Evolutionary conservation across 2,329 filamentous ascomycete species (phyloP).

Genomic region (Paecilomyces sp.): DNA sequence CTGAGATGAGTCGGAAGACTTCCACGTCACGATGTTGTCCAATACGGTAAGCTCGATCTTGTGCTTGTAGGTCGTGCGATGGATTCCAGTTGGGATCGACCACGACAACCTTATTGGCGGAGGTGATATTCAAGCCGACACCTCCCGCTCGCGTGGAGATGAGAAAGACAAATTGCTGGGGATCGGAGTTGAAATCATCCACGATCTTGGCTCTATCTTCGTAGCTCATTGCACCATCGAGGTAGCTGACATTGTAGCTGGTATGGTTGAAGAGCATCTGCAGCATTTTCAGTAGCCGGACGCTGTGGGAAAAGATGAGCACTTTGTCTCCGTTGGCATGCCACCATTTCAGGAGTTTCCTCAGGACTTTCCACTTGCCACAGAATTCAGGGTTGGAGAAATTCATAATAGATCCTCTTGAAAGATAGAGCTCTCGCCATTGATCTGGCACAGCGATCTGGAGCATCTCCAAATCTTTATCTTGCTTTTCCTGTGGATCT

Average conservation of each 20-base stretch:
- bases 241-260: conserved; percentile 81
- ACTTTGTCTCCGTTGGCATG: conserved; percentile 87
- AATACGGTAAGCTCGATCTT: conserved; percentile 93
- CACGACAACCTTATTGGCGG: conserved; percentile 95
- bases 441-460: conserved; percentile 65
- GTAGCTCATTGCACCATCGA: conserved; percentile 78
- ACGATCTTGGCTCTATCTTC: conserved; percentile 77
- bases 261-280: conserved; percentile 81
- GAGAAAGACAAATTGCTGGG: conserved; percentile 84
- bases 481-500: conserved; percentile 64
- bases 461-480: conserved; percentile 68
- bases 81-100: conserved; percentile 98
- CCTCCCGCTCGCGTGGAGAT: conserved; percentile 93
- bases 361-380: conserved; percentile 92
- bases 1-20: conserved; percentile 83
- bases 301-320: conserved; percentile 88
- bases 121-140: conserved; percentile 91
- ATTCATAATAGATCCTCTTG: conserved; percentile 70
- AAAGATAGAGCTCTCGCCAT: conserved; percentile 67
- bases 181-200: conserved; percentile 84
- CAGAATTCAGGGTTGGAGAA: conserved; percentile 86
- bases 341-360: conserved; percentile 84
- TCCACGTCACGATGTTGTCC: conserved; percentile 90
- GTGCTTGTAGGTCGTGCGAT: conserved; percentile 86
- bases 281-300: conserved; percentile 75